phyloP scores from a whole-genome alignment of 1,284 basidiomycete species.

The Pholiota adiposa region DNA sequence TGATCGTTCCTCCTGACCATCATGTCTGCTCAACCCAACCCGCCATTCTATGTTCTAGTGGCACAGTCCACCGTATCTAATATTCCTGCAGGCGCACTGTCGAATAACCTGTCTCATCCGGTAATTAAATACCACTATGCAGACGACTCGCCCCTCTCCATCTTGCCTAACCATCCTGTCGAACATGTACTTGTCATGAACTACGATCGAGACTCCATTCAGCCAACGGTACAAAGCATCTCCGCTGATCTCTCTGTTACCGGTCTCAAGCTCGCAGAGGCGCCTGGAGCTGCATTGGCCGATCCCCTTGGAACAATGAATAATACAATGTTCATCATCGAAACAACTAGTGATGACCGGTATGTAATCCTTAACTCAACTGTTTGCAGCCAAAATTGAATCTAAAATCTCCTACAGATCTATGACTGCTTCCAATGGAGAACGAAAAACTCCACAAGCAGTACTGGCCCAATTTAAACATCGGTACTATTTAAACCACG shows the following conservation, averaged over 20 bases:
- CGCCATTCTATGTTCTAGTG: constrained; percentile 66
- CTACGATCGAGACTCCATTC: constrained; percentile 47
- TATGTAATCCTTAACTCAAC: constrained; percentile 30
- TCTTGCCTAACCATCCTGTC: constrained; percentile 59
- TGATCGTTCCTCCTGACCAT: constrained; percentile 6
- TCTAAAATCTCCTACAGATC: constrained; percentile 23
- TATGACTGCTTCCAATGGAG: constrained; percentile 42
- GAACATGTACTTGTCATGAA: constrained; percentile 77
- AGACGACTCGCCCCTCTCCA: constrained; percentile 67
- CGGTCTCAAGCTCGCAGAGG: constrained; percentile 65
- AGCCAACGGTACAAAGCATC: constrained; percentile 60
- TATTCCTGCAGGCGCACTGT: constrained; percentile 36
- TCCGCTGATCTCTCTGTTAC: constrained; percentile 63
- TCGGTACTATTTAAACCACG: constrained; percentile 44
- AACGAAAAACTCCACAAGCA: constrained; percentile 50
- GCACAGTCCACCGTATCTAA: constrained; percentile 52
- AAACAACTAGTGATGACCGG: constrained; percentile 60
- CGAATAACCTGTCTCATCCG: constrained; percentile 65
- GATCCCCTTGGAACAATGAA: constrained; percentile 56
- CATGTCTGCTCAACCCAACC: constrained; percentile 30
- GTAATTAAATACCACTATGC: constrained; percentile 80
- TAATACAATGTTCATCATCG: constrained; percentile 74
- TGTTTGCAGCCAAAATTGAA: neutral
- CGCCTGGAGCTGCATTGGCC: constrained; percentile 67
- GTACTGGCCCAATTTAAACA: constrained; percentile 66